Evolutionary conservation across 2,329 filamentous ascomycete species (phyloP), one percentile per base, ranked within the genome.

Genomic region (Cladosporium sp.): DNA sequence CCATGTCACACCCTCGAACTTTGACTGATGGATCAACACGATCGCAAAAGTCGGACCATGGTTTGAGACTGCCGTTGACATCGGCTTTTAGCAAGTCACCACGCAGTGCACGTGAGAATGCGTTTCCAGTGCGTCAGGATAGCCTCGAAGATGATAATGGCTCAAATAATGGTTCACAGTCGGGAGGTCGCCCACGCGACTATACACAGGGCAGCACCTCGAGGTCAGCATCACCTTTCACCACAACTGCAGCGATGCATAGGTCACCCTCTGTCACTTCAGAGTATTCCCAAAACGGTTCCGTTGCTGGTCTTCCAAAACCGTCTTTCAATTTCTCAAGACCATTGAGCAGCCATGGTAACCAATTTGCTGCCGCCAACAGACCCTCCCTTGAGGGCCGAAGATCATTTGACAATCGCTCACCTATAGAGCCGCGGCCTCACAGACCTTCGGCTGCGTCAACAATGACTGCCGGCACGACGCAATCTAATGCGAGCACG

Each of bases 271-370:
- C 94, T 0, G 81, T 90, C 36, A 86, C 86, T 60, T 97, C 93
- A 1, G 90, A 96, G 61, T 83, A 84, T 51, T 96, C 91, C 1
- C 80, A 81, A 44, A 81, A 75, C 48, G 79, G 82, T 12, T 75
- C 73, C 34, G n/a, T 34, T 4, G 59, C 67, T 17, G 74, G 78
- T 28, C 74, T 91, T 35, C 84, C 87, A 12, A 83, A 87, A 15
- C 89, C 91, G 0, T 85, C 89, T 0, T 93, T 95, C 75, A 97
- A 99, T 74, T 97, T 97, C 72, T 97, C 94, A 0, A 83, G 94
- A 42, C 94, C 94, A 0, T 75, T 96, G 60, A 97, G 93, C 72
- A 82, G 87, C 68, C 83, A 85, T 60, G 75, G 77, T 32, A 68
- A 63, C 50, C 67, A 65, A 32, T 66, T 74, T 6, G 69, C 69